phyloP scores from a whole-genome alignment of 1,284 basidiomycete species.

The Athelia psychrophila region DNA sequence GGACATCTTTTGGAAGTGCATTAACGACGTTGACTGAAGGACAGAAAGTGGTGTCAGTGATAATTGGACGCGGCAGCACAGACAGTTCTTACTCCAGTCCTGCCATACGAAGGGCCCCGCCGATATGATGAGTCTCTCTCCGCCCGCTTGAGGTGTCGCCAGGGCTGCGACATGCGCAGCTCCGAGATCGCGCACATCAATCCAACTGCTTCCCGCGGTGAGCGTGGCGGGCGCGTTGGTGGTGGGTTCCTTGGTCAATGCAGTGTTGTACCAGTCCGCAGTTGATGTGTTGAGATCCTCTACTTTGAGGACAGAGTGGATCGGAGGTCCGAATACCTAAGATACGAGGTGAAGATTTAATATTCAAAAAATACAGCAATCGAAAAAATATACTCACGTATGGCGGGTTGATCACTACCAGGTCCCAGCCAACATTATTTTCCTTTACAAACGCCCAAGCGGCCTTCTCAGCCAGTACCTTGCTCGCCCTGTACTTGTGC shows the following conservation, averaged over 20 bases:
- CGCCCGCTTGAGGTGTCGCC: slow-evolving; percentile 49
- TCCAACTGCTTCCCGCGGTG: slow-evolving; percentile 36
- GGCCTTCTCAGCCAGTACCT: slow-evolving; percentile 67
- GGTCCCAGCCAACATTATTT: slow-evolving; percentile 48
- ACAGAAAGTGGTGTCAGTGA: too few relatives aligned
- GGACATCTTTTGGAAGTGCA: too few relatives aligned
- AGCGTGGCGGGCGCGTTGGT: slow-evolving; percentile 15
- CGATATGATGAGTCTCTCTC: slow-evolving; percentile 54
- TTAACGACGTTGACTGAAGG: too few relatives aligned
- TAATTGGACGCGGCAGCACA: too few relatives aligned
- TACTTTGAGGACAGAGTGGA: slow-evolving; percentile 48
- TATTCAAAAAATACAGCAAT: slow-evolving; percentile 3
- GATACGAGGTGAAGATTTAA: neutral
- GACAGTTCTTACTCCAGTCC: slow-evolving; percentile 22
- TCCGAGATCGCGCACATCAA: slow-evolving; percentile 65
- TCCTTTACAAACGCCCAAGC: slow-evolving; percentile 56
- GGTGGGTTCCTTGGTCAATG: slow-evolving; percentile 14
- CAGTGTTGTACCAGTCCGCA: slow-evolving; percentile 24
- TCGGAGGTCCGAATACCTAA: slow-evolving; percentile 37
- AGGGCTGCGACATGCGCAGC: slow-evolving; percentile 56
- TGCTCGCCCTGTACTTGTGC: slow-evolving; percentile 56
- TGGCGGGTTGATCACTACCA: slow-evolving; percentile 55
- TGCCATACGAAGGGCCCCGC: slow-evolving; percentile 31
- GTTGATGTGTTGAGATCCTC: slow-evolving; percentile 53
- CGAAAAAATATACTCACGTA: slow-evolving; percentile 35